phyloP scores from a whole-genome alignment of 176 grass and related monocot genomes.

The Triticum dicoccoides region DNA sequence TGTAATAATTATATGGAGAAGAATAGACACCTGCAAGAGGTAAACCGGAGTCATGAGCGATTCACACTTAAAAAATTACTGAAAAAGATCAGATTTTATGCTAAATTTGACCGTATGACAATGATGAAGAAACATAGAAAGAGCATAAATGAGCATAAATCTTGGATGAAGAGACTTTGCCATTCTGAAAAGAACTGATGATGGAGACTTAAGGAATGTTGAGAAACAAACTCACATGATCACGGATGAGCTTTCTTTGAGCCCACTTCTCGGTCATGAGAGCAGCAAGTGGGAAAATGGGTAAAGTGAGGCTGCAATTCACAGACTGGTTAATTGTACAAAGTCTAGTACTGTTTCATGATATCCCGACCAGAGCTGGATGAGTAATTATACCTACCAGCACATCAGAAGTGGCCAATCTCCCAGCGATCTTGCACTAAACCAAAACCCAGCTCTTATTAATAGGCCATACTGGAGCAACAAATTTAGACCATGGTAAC shows the following conservation, averaged over 20 bases:
- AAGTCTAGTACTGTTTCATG: not conserved
- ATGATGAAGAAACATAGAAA: not conserved
- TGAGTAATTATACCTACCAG: constrained; percentile 54
- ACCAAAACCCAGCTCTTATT: constrained; percentile 99
- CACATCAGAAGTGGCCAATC: constrained; percentile 99
- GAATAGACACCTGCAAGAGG: constrained; percentile 78
- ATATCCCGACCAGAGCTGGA: constrained; percentile 19
- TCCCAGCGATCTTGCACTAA: constrained; percentile 73
- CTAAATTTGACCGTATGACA: not conserved
- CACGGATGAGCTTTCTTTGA: constrained; percentile 50
- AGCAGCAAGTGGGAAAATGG: constrained; percentile 66
- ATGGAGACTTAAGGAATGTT: not conserved
- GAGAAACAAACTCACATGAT: constrained; percentile 59
- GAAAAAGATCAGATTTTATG: not conserved
- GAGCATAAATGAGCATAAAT: not conserved
- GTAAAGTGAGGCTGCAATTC: constrained; percentile 80
- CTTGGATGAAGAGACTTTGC: not conserved
- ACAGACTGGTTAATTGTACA: constrained; percentile 29
- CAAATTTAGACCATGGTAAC: constrained; percentile 27
- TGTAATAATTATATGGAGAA: constrained; percentile 73
- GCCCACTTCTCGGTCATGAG: constrained; percentile 69
- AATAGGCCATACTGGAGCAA: constrained; percentile 80
- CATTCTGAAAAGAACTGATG: not conserved
- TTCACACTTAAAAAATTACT: constrained; percentile 2
- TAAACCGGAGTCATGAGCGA: constrained; percentile 24